A percentile compares a stretch with the other conserved stretches of the same genome.
These are phyloP conservation scores for Uronychia binucleata DNA, from an alignment of 73 alveolate species.

Conservation along the genomic window DNA sequence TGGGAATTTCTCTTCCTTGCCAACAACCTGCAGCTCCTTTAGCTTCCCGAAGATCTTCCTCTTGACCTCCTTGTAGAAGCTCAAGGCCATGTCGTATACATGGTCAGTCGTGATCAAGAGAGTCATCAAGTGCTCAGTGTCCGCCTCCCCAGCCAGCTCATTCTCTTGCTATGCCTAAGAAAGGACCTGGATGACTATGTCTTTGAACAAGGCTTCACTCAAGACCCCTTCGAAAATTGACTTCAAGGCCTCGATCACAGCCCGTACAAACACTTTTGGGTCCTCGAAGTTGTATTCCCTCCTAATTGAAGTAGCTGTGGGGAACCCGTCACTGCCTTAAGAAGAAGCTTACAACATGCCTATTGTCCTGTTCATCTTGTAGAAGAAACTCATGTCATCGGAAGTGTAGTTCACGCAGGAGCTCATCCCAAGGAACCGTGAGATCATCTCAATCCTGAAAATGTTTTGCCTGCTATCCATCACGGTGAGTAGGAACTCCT, in stretches of 20 bases:
- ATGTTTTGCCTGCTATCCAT: conserved; percentile 5
- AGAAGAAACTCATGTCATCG: conserved; percentile 36
- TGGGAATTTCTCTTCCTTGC: conserved; percentile 9
- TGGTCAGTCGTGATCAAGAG: conserved; percentile 16
- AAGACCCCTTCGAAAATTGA: conserved; percentile 14
- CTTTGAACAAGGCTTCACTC: neutral
- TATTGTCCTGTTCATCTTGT: conserved; percentile 17
- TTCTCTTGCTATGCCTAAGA: neutral
- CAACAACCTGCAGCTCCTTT: neutral
- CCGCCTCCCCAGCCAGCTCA: neutral
- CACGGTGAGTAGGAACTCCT: conserved; percentile 39
- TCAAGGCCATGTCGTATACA: neutral
- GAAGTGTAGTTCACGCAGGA: neutral
- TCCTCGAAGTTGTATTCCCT: conserved; percentile 26
- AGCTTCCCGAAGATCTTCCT: neutral
- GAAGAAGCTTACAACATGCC: conserved; percentile 14
- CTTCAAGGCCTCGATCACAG: conserved; percentile 6
- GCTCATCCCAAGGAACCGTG: conserved; percentile 12
- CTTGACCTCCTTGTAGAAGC: conserved; percentile 9
- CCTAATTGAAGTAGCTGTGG: conserved; percentile 4
- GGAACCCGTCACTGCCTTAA: conserved; percentile 18
- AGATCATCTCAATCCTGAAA: neutral
- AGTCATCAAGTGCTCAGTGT: neutral
- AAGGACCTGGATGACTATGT: neutral
- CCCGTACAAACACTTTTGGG: conserved; percentile 7